Conservation (phyloP, 1,284 basidiomycete species). For the Cutaneotrichosporon sp. region DNA sequence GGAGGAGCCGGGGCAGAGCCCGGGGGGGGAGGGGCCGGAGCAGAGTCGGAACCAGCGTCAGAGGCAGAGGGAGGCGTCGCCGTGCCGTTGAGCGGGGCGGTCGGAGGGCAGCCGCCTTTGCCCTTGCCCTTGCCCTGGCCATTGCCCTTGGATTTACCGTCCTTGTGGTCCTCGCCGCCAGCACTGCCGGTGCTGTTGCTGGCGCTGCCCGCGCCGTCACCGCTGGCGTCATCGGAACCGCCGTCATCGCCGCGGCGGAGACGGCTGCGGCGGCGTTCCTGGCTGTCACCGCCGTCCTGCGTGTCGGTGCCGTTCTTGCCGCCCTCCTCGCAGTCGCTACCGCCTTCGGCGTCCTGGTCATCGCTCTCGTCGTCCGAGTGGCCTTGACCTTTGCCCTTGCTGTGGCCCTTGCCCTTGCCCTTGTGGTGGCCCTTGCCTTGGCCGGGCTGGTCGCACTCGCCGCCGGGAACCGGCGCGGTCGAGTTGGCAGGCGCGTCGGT, state of each 20-base stretch:
- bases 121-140: background rate
- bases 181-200: no score
- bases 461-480: background rate
- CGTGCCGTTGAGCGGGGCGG: no score
- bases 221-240: background rate
- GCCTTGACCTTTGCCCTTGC: background rate
- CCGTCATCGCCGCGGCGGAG: background rate
- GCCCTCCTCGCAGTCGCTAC: background rate
- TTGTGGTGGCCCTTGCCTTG: background rate
- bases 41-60: no score
- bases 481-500: background rate
- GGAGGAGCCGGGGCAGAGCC: no score
- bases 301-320: background rate
- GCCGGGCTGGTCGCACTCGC: background rate
- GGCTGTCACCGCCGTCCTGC: background rate
- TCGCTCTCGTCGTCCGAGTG: no score
- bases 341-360: no score
- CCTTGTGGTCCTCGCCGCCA: background rate
- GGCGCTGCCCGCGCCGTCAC: background rate
- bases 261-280: background rate
- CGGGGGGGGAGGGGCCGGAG: no score
- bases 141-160: background rate
- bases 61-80: no score
- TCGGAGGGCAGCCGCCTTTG: no score
- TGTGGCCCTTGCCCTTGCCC: constrained; percentile 1